Percentiles rank a stretch among this genome's conserved stretches.
These are phyloP conservation scores for Citrullus amarus DNA, from an alignment of 306 rosid genomes.

Conservation along the genomic window DNA sequence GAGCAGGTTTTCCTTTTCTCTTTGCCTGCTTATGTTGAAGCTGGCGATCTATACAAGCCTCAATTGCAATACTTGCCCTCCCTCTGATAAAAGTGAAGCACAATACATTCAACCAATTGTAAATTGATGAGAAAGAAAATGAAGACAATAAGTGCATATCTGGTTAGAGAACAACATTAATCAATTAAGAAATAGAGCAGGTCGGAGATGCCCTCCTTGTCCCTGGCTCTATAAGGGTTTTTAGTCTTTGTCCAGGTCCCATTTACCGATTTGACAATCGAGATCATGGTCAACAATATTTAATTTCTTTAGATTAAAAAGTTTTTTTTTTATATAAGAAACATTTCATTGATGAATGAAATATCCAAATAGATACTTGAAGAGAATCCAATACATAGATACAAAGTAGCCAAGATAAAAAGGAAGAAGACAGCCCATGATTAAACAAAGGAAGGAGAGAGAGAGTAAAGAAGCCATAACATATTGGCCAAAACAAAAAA, in stretches of 20 bases:
- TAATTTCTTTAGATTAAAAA: too few species aligned
- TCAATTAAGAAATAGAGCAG: not conserved
- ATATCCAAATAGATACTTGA: too few species aligned
- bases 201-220: not conserved
- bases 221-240: not conserved
- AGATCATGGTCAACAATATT: not conserved
- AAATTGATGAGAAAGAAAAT: not conserved
- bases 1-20: constrained; percentile 54
- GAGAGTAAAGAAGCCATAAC: too few species aligned
- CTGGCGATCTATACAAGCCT: constrained; percentile 46
- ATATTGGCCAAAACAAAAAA: too few species aligned
- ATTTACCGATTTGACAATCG: not conserved
- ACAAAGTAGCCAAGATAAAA: too few species aligned
- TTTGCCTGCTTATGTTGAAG: constrained; percentile 46
- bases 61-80: constrained; percentile 82
- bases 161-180: not conserved
- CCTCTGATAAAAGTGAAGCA: constrained; percentile 41
- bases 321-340: too few species aligned
- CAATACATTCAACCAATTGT: not conserved
- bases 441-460: too few species aligned
- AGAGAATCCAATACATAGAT: too few species aligned
- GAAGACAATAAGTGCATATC: not conserved
- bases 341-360: too few species aligned
- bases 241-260: not conserved
- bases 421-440: too few species aligned